Base-by-base conservation (phyloP, 2,329 filamentous ascomycete species). In the Claviceps fusiformis region DNA sequence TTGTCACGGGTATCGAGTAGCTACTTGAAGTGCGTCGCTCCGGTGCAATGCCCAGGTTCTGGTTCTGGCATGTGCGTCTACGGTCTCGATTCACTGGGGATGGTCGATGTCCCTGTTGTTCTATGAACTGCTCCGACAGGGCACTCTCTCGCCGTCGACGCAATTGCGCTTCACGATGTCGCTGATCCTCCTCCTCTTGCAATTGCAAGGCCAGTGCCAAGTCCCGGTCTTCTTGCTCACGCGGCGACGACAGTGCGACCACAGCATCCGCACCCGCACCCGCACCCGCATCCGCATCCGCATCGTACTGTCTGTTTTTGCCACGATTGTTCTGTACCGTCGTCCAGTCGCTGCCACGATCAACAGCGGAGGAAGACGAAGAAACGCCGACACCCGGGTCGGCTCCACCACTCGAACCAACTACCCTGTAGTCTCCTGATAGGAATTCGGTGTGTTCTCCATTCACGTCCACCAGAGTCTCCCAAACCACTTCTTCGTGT, bases 401-500 rank as follows among this genome's bases (percentile, higher is more conserved):
- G 10, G 58, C 55, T 56, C 54, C 53, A 56, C 61, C 56, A 29
- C 60, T 56, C 66, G 71, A 61, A 84, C 89, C 85, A n/a, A 96
- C 87, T 0, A 87, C 76, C 37, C 86, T 81, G 68, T 97, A 97
- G 64, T 97, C 91, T 1, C 93, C 93, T 0, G 90, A 89, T 61
- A 89, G 89, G 63, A 95, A 89, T 65, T 91, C 87, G 2, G 88
- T 84, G 15, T 80, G 80, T 63, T 87, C 85, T 8, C 93, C 93
- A 53, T 85, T 93, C 27, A 95, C 85, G 62, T 97, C 92, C 0
- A 87, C 85, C 2, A 98, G 75, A 10, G 86, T 93, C 70, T 98
- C 93, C 93, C 93, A 98, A 0, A 98, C 89, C 13, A 98, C 83
- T 66, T 97, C 92, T 17, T 90, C 86, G 62, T 96, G 89, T 10